Evolutionary conservation across 768 basidiomycete species (phyloP).

Genomic region (Tylopilus plumbeoviolaceoides): DNA sequence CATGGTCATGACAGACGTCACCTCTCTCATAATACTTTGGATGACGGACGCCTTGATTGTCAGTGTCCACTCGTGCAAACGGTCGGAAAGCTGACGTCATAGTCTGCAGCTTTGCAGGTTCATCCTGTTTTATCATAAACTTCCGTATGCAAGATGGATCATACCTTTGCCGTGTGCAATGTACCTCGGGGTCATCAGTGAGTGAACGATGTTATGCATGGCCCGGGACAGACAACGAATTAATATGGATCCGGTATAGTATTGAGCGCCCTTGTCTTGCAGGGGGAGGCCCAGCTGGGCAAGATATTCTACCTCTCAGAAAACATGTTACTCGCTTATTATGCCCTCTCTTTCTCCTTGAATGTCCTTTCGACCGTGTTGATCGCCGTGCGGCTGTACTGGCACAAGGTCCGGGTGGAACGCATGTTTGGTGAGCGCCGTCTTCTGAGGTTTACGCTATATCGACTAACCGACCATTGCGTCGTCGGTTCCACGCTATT

Average conservation of each 20-base stretch:
- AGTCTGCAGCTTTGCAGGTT: constrained; percentile 21
- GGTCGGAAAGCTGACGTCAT: background rate
- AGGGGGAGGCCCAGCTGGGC: constrained; percentile 13
- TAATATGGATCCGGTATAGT: constrained; percentile 5
- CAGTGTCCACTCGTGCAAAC: background rate
- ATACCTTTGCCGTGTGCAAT: constrained; percentile 24
- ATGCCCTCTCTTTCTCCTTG: constrained; percentile 22
- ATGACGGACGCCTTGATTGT: constrained; percentile 30
- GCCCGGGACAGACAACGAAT: background rate
- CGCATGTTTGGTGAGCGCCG: constrained; percentile 24
- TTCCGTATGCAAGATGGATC: constrained; percentile 21
- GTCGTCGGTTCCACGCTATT: background rate
- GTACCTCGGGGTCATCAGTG: constrained; percentile 23
- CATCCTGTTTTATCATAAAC: constrained; percentile 19
- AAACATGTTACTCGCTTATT: constrained; percentile 21
- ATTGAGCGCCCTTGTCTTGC: constrained; percentile 19
- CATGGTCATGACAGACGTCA: constrained; percentile 24
- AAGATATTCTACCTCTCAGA: constrained; percentile 21
- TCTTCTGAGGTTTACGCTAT: background rate
- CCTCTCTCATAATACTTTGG: constrained; percentile 26
- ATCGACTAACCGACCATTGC: background rate
- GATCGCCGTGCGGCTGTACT: constrained; percentile 23
- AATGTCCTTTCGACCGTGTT: constrained; percentile 22
- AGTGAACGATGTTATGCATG: background rate
- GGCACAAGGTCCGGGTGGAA: constrained; percentile 21